phyloP scores from a whole-genome alignment of 257 asterid genomes.

The Solanum tacnaense region DNA sequence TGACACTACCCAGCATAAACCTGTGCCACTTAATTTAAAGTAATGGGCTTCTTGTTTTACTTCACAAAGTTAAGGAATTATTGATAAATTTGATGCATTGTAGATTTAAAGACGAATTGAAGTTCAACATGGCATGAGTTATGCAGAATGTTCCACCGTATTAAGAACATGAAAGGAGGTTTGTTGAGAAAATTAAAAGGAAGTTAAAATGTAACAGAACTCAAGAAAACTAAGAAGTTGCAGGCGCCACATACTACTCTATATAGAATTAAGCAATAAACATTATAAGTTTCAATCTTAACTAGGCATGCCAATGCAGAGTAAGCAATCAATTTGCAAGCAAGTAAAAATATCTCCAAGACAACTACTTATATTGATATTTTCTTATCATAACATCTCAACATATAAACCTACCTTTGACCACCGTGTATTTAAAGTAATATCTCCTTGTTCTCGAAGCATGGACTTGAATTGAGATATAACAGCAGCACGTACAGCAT shows the following conservation, averaged over 20 bases:
- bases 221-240: background rate
- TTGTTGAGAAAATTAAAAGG: background rate
- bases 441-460: conserved; percentile 67
- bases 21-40: background rate
- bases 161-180: background rate
- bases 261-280: background rate
- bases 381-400: background rate
- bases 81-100: background rate
- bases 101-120: background rate
- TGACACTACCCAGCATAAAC: background rate
- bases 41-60: background rate
- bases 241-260: background rate
- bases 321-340: background rate
- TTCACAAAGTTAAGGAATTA: background rate
- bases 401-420: conserved; percentile 52
- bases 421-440: conserved; percentile 75
- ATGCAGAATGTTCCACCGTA: background rate
- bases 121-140: background rate
- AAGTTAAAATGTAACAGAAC: background rate
- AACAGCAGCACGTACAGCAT: conserved; percentile 66
- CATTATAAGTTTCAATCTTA: background rate
- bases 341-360: background rate
- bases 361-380: background rate
- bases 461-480: conserved; percentile 61
- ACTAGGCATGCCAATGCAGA: background rate